These are phyloP conservation scores for Raphanus hybrid DNA, from an alignment of 441 rosid genomes.

Conservation along the genomic window DNA sequence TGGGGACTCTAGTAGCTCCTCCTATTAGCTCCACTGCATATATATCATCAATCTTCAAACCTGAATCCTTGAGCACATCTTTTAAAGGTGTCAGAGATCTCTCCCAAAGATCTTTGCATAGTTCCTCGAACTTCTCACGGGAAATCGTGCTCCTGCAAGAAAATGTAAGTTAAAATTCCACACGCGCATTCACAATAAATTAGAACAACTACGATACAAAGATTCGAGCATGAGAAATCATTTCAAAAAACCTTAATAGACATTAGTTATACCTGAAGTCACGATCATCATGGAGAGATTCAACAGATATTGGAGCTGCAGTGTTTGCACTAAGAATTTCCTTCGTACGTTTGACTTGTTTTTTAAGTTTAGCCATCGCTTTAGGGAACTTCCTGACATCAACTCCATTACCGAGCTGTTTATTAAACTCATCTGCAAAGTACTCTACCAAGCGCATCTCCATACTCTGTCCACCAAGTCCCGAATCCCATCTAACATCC, in stretches of 20 bases:
- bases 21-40: constrained; percentile 93
- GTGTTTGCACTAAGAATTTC: constrained; percentile 96
- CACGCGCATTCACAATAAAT: not conserved
- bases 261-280: constrained; percentile 74
- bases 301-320: constrained; percentile 88
- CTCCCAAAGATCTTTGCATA: constrained; percentile 92
- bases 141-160: constrained; percentile 82
- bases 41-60: constrained; percentile 72
- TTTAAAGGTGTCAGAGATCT: constrained; percentile 76
- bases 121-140: constrained; percentile 95
- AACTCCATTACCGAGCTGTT: constrained; percentile 81
- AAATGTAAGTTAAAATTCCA: not conserved
- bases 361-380: constrained; percentile 98
- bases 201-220: constrained; percentile 1
- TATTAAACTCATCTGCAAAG: constrained; percentile 94
- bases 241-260: constrained; percentile 2
- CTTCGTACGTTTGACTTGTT: constrained; percentile 96
- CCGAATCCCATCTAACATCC: constrained; percentile 97
- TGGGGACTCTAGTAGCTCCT: constrained; percentile 98
- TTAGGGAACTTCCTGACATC: constrained; percentile 89
- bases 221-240: constrained; percentile 13
- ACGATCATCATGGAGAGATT: constrained; percentile 86
- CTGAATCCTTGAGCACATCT: constrained; percentile 80
- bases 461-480: constrained; percentile 92
- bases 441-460: constrained; percentile 83